These are phyloP conservation scores for Lunularia cruciata DNA, from an alignment of 225 moss, liverwort and hornwort species.

Conservation along the genomic window DNA sequence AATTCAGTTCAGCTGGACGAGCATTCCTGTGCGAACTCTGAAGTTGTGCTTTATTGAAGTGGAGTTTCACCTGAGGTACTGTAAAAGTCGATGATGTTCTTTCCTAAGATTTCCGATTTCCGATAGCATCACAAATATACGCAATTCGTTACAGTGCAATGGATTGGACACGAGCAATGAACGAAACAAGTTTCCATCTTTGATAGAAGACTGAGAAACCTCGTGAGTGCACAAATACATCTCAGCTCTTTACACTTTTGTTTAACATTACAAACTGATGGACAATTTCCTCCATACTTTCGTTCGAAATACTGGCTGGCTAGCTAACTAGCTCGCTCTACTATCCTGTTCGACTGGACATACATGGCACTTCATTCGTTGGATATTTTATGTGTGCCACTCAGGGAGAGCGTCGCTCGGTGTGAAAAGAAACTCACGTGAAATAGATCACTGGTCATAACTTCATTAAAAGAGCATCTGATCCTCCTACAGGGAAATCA, in stretches of 20 bases:
- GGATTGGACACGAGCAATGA: too few relatives aligned
- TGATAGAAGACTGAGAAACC: too few relatives aligned
- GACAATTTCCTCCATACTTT: constrained; percentile 9
- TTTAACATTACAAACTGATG: constrained; percentile 18
- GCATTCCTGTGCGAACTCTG: too few relatives aligned
- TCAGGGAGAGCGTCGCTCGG: constrained; percentile 3
- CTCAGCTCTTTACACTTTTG: constrained; percentile 9
- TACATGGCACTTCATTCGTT: not conserved
- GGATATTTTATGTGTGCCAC: not conserved
- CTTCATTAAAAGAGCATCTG: constrained; percentile 7
- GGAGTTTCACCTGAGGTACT: too few relatives aligned
- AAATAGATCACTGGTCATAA: constrained; percentile 6
- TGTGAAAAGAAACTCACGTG: constrained; percentile 17
- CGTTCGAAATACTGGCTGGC: not conserved
- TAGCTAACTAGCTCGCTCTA: constrained; percentile 3
- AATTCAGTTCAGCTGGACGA: too few relatives aligned
- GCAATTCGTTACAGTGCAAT: too few relatives aligned
- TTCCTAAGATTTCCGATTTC: too few relatives aligned
- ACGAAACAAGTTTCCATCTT: too few relatives aligned
- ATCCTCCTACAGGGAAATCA: constrained; percentile 13
- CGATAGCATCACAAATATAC: too few relatives aligned
- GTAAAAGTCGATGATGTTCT: too few relatives aligned
- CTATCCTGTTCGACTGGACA: not conserved
- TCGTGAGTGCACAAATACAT: not conserved
- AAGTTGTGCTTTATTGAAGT: too few relatives aligned